Evolutionary conservation across 2,329 filamentous ascomycete species (phyloP).

Genomic region (Trichoderma harzianum): DNA sequence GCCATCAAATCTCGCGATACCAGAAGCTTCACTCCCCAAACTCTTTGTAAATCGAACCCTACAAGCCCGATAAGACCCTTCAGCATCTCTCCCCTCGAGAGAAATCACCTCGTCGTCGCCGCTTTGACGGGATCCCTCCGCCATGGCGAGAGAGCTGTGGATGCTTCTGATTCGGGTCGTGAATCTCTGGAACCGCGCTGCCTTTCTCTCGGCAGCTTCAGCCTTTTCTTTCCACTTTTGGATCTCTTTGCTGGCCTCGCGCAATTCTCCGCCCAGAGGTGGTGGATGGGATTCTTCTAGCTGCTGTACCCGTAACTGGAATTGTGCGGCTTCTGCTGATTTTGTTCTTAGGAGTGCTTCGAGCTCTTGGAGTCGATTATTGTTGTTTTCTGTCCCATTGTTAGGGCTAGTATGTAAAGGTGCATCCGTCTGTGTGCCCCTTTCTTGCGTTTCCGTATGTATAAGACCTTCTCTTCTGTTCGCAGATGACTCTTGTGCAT

Average conservation of each 20-base stretch:
- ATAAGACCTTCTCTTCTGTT: no score
- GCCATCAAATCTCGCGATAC: background rate
- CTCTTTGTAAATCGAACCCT: background rate
- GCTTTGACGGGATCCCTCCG: background rate
- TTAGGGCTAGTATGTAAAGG: no score
- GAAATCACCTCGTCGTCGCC: background rate
- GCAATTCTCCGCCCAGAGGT: constrained; percentile 40
- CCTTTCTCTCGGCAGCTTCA: constrained; percentile 51
- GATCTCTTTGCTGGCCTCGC: constrained; percentile 33
- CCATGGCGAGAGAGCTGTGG: constrained; percentile 20
- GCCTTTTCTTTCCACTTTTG: constrained; percentile 53
- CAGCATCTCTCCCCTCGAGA: background rate
- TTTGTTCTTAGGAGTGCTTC: constrained; percentile 45
- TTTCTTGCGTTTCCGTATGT: background rate
- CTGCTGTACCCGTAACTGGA: constrained; percentile 46
- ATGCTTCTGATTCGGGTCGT: constrained; percentile 34
- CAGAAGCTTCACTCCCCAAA: background rate
- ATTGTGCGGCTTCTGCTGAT: constrained; percentile 43
- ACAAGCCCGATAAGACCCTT: background rate
- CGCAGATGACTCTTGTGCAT: background rate
- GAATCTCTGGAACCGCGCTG: constrained; percentile 47
- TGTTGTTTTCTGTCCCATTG: constrained; percentile 30
- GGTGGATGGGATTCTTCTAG: constrained; percentile 41
- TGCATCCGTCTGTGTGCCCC: background rate
- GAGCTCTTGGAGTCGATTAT: constrained; percentile 48